Base-by-base conservation (phyloP, 225 moss, liverwort and hornwort genomes). In the Straminergon stramineum region DNA sequence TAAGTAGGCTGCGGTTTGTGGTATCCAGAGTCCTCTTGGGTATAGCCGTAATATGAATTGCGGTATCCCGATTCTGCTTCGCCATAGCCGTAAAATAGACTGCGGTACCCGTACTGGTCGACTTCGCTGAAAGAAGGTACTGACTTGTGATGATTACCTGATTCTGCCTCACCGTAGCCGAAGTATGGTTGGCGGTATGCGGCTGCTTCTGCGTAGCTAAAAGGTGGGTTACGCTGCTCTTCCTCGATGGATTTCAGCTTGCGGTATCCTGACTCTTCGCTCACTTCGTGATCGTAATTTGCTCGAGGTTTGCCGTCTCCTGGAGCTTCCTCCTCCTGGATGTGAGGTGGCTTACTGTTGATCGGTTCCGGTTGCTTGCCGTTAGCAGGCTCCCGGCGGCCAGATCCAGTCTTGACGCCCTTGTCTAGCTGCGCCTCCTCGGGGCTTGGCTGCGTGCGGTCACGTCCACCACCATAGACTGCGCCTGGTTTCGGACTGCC, bases 401-500 rank as follows among this genome's bases (percentile, higher is more conserved):
- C 86, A 75, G 88, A 89, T 85, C 88, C 88, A 63, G 88, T 75
- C 70, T 84, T 84, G n/a, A 79, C 90, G 37, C 81, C 91, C 68
- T 90, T 75, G 77, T 91, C 90, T 45, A 85, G 89, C 81, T 93
- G 87, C 45, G 89, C 90, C 65, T 79, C 73, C 77, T 90, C 87
- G 43, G 82, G 56, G 57, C 86, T 87, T 74, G 89, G 90, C 64
- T 43, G 82, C n/a, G 92, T 45, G 83, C 90, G 92, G 79, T 93
- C 91, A 60, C 90, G 91, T 37, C 92, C 92, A 43, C 91, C 91
- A 31, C 92, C 92, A 66, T 91, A 93, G 32, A 91, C 92, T 75
- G 89, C 91, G 48, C 89, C 88, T 56, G 92, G 91, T 81, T 83
- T 89, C 34, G 85, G 31, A 23, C 78, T n/a, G 34, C 90, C 91